Base-by-base conservation (phyloP, 2,329 filamentous ascomycete genomes). In the Talaromyces sp. region DNA sequence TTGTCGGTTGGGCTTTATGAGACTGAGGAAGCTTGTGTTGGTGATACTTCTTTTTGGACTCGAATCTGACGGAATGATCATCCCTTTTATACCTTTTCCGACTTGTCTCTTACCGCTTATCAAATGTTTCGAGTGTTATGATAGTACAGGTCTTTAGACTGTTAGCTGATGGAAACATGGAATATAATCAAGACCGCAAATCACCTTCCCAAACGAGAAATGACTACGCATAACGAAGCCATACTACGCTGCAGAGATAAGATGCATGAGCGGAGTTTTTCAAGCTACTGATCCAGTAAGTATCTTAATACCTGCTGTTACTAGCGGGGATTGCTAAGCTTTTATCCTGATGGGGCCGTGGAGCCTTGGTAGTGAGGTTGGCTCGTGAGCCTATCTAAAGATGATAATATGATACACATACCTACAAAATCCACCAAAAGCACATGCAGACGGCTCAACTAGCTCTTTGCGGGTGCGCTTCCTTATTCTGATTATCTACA, bases 31-130 rank as follows among this genome's bases (percentile, higher is more conserved):
- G 14, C 35, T 14, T 61, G 35, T 41, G 47, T 19, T 62, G 47
- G 33, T 54, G 47, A 43, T 54, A 19, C n/a, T 43, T 54, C 35
- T 62, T 39, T 52, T 13, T 10, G 8, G 24, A 33, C 35, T 39
- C 10, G 1, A 14, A 3, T 43, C 60, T 35, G 59, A 14, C 6
- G 45, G 39, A 43, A 52, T 43, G 35, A 7, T 27, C 11, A 22
- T n/a, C 47, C 47, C 24, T 62, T 43, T 62, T 62, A 62, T 62
- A 62, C n/a, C n/a, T 43, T 39, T 43, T 41, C 33, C 33, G 11
- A 13, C 33, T 33, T 11, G 1, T 39, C 31, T 22, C 11, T 37
- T 24, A 6, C n/a, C 33, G 19, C 8, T 24, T 39, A 39, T 33
- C 14, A n/a, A 2, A 16, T 50, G 13, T n/a, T 50, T 50, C 16